Conservation (phyloP, 2,329 filamentous ascomycete species). For the Aspergillus hiratsukae region DNA sequence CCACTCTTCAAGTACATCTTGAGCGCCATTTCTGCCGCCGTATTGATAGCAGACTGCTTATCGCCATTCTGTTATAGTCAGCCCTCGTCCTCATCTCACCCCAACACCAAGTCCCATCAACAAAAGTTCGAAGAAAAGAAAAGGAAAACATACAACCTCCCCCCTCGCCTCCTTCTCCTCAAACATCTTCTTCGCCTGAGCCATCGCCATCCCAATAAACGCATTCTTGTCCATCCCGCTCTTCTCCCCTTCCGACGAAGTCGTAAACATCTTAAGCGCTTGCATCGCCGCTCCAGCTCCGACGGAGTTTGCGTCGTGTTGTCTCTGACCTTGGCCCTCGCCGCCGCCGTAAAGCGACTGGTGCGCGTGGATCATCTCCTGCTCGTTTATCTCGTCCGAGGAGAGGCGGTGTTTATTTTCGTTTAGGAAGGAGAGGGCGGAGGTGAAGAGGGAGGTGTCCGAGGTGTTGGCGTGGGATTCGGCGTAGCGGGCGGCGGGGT, state of each 20-base stretch:
- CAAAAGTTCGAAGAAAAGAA: neutral
- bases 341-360: slow-evolving; percentile 63
- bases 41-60: slow-evolving; percentile 75
- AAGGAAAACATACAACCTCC: slow-evolving; percentile 44
- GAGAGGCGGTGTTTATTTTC: slow-evolving; percentile 43
- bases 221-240: slow-evolving; percentile 63
- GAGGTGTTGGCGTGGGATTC: slow-evolving; percentile 48
- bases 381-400: slow-evolving; percentile 54
- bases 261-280: slow-evolving; percentile 72
- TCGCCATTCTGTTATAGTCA: slow-evolving; percentile 47
- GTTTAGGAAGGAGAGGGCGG: slow-evolving; percentile 51
- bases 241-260: slow-evolving; percentile 19
- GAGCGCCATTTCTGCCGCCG: slow-evolving; percentile 79
- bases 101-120: too few relatives aligned
- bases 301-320: slow-evolving; percentile 46
- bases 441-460: slow-evolving; percentile 53
- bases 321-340: slow-evolving; percentile 43
- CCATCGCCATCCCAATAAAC: slow-evolving; percentile 83
- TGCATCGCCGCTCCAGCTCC: slow-evolving; percentile 45
- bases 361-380: slow-evolving; percentile 68
- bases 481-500: slow-evolving; percentile 53
- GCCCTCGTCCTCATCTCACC: neutral
- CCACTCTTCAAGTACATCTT: slow-evolving; percentile 88
- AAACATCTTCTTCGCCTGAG: slow-evolving; percentile 75
- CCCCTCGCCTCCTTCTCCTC: slow-evolving; percentile 56